A percentile compares a stretch with the other conserved stretches of the same genome.
Conservation (phyloP, 2,329 filamentous ascomycete genomes). For the Fusarium penzigii region DNA sequence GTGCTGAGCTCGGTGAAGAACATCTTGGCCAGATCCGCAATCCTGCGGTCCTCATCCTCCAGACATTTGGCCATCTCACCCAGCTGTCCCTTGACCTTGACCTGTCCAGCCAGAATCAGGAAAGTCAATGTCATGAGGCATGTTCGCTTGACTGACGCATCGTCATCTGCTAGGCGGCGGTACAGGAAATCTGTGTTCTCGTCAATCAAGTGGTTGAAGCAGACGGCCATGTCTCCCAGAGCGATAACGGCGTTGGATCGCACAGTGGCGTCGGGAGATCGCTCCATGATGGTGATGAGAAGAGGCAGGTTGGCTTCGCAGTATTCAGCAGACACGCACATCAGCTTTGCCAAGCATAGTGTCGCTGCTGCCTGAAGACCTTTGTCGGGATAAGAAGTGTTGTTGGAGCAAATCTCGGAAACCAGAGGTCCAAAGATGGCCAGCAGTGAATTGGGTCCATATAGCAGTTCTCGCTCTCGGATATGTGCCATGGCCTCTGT, state of each 20-base stretch:
- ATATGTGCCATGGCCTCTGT: constrained; percentile 84
- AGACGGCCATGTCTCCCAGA: constrained; percentile 97
- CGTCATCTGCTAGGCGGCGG: constrained; percentile 83
- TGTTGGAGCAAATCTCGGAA: constrained; percentile 91
- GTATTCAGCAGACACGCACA: constrained; percentile 97
- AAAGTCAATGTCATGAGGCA: constrained; percentile 99
- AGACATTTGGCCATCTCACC: constrained; percentile 99
- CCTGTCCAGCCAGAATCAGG: constrained; percentile 92
- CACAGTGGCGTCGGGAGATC: constrained; percentile 87
- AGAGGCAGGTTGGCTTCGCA: constrained; percentile 91
- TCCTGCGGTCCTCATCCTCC: constrained; percentile 92
- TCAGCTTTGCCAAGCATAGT: constrained; percentile 92
- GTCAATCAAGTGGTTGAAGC: constrained; percentile 98
- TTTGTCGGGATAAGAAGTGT: constrained; percentile 86
- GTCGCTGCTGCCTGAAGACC: constrained; percentile 92
- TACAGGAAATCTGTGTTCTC: constrained; percentile 99
- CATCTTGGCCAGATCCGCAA: constrained; percentile 92
- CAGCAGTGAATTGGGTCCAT: constrained; percentile 81
- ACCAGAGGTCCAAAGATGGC: constrained; percentile 89
- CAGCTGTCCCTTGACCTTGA: constrained; percentile 98
- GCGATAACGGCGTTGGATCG: constrained; percentile 96
- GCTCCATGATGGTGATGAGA: constrained; percentile 96
- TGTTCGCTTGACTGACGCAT: constrained; percentile 90
- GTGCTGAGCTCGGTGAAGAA: constrained; percentile 98
- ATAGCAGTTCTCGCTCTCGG: constrained; percentile 79